A percentile compares a stretch with the other conserved stretches of the same genome.
Conservation (phyloP, 805 yeast genomes). For the Myxozyma udenii region DNA sequence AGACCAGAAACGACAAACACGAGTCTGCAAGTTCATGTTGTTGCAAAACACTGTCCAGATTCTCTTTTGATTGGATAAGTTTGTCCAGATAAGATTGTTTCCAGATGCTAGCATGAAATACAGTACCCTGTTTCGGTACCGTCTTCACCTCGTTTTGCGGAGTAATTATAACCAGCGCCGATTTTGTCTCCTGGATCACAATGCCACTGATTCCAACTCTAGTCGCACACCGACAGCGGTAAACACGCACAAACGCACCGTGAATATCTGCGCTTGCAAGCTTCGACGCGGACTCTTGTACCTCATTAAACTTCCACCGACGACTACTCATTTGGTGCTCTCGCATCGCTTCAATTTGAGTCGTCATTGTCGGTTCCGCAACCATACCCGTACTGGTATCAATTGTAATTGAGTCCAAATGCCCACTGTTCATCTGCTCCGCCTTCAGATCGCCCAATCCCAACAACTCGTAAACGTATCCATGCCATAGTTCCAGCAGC, state of each 20-base stretch:
- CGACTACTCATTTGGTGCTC: no score
- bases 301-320: slow-evolving; percentile 1
- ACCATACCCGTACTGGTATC: background rate
- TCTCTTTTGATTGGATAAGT: background rate
- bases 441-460: background rate
- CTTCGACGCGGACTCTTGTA: slow-evolving; percentile 14
- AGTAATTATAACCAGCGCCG: slow-evolving; percentile 13
- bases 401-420: background rate
- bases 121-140: slow-evolving; percentile 22
- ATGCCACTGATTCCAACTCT: slow-evolving; percentile 22
- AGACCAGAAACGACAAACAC: slow-evolving; percentile 2
- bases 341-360: no score
- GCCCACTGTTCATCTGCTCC: background rate
- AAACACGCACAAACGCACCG: slow-evolving; percentile 21
- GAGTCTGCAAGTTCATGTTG: background rate
- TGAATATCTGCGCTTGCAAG: slow-evolving; percentile 25
- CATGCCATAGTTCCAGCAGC: slow-evolving; percentile 20
- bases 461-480: slow-evolving; percentile 19
- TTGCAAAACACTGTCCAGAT: background rate
- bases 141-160: slow-evolving; percentile 6
- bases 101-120: slow-evolving; percentile 10
- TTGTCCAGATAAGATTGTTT: background rate
- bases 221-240: slow-evolving; percentile 11
- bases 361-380: background rate
- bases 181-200: slow-evolving; percentile 16